Evolutionary conservation across 257 asterid genomes (phyloP).

Genomic region (Capsicum baccatum): DNA sequence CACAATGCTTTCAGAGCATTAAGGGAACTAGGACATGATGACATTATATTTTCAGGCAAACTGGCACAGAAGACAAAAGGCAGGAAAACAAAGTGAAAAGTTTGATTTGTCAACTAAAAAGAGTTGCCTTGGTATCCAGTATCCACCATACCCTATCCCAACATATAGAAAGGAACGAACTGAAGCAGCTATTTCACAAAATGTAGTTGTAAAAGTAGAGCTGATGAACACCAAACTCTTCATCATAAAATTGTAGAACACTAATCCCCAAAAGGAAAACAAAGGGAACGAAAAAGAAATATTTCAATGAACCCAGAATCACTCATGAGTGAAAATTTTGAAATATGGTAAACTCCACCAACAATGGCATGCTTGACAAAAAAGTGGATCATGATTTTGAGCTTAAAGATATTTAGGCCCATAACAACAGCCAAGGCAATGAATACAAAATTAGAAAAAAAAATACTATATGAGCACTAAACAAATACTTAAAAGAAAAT

Average conservation of each 20-base stretch:
- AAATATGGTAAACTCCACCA: neutral
- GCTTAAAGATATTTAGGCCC: conserved; percentile 8
- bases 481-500: conserved; percentile 16
- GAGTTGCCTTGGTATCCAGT: neutral
- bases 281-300: neutral
- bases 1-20: neutral
- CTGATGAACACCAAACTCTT: neutral
- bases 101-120: neutral
- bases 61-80: neutral
- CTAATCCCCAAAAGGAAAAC: neutral
- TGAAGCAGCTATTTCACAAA: neutral
- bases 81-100: conserved; percentile 21
- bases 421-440: neutral
- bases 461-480: neutral
- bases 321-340: neutral
- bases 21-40: neutral
- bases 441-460: neutral
- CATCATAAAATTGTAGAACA: conserved; percentile 1
- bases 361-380: conserved; percentile 25
- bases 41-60: neutral
- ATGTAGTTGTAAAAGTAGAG: neutral
- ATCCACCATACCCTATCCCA: conserved; percentile 2
- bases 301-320: neutral
- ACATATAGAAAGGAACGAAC: neutral
- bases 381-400: neutral